phyloP scores from a whole-genome alignment of 139 green algal species.

The Chlorella sorokiniana region DNA sequence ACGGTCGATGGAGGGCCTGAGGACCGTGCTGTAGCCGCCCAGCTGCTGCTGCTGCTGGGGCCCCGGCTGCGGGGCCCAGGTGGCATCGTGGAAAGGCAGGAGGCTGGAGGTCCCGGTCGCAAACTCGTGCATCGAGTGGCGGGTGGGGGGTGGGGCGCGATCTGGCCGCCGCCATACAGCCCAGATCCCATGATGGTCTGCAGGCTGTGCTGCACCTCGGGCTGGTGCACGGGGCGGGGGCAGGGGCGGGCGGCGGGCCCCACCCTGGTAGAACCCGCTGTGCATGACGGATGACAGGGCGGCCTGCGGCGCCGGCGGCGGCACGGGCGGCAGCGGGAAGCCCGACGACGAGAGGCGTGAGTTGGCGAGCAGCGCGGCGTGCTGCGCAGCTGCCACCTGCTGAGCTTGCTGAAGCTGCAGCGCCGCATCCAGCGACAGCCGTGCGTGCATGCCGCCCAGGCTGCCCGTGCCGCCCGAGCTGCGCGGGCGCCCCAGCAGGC shows the following conservation, averaged over 20 bases:
- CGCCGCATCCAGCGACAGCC: constrained; percentile 26
- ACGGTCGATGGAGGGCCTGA: constrained; percentile 10
- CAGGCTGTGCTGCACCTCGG: constrained; percentile 12
- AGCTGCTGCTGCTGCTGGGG: not conserved
- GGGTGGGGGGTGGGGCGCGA: not conserved
- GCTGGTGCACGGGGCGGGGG: not conserved
- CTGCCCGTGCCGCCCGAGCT: not conserved
- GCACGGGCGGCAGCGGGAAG: not conserved
- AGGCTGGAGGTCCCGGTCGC: not conserved
- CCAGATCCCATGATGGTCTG: constrained; percentile 14
- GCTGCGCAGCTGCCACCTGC: constrained; percentile 6
- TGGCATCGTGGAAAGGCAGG: not conserved
- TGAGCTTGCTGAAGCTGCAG: constrained; percentile 16
- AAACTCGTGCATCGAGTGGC: constrained; percentile 29
- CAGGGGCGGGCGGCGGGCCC: not conserved
- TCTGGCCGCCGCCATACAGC: not conserved
- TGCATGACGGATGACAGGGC: constrained; percentile 18
- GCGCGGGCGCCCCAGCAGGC: not conserved
- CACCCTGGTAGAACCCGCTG: constrained; percentile 35
- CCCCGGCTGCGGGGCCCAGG: not conserved
- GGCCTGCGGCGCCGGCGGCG: not conserved
- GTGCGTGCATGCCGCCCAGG: constrained; percentile 6
- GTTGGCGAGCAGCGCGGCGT: constrained; percentile 14
- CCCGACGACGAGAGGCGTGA: not conserved
- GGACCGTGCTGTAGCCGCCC: not conserved